phyloP scores from a whole-genome alignment of 768 basidiomycete genomes.

The Russula ochroleuca region DNA sequence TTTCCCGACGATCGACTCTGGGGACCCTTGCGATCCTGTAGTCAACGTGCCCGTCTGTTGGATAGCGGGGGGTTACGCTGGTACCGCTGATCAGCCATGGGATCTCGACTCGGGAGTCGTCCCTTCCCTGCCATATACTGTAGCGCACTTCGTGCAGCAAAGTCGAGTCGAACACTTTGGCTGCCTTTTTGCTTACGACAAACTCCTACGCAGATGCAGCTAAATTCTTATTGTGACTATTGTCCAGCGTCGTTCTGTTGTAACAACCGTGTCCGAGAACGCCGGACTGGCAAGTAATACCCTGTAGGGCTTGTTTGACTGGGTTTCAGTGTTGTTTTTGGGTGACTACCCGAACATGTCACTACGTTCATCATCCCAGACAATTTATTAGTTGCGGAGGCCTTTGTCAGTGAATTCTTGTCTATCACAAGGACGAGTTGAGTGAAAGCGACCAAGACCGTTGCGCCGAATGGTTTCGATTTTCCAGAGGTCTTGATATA shows the following conservation, averaged over 20 bases:
- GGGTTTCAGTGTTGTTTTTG: not conserved
- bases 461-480: too few species aligned
- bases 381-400: not conserved
- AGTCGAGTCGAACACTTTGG: not conserved
- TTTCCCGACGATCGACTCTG: not conserved
- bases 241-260: not conserved
- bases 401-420: not conserved
- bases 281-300: not conserved
- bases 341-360: not conserved
- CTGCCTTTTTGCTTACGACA: not conserved
- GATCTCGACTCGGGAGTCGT: not conserved
- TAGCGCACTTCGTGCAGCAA: not conserved
- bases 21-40: not conserved
- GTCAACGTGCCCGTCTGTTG: not conserved
- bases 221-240: not conserved
- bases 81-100: not conserved
- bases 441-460: too few species aligned
- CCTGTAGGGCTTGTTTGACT: not conserved
- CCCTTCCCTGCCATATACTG: not conserved
- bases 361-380: not conserved
- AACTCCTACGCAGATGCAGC: not conserved
- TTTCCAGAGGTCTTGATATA: too few species aligned
- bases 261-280: not conserved
- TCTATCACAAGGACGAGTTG: too few species aligned
- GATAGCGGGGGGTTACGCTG: not conserved